These are phyloP conservation scores for Fragosphaeria purpurea DNA, from an alignment of 2,329 filamentous ascomycete species.

Conservation along the genomic window DNA sequence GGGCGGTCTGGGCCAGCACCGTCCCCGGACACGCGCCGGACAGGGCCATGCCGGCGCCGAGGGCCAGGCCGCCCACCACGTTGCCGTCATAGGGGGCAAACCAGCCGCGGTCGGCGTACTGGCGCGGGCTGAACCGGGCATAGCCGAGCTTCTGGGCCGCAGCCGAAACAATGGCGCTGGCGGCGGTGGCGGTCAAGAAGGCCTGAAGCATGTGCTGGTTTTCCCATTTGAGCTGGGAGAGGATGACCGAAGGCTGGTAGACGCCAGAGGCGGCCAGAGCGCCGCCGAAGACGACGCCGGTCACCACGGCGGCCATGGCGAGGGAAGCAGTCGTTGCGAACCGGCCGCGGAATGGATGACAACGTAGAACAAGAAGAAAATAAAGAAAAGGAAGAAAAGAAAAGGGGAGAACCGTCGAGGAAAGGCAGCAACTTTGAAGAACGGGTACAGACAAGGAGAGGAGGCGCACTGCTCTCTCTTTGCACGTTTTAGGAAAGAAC, in stretches of 20 bases:
- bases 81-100: slow-evolving; percentile 53
- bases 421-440: neutral
- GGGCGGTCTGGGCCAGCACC: slow-evolving; percentile 49
- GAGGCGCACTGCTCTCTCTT: too few species aligned
- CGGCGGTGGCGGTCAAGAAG: slow-evolving; percentile 52
- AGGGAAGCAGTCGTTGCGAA: neutral
- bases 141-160: slow-evolving; percentile 33
- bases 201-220: slow-evolving; percentile 58
- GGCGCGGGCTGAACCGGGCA: slow-evolving; percentile 35
- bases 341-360: too few species aligned
- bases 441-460: too few species aligned
- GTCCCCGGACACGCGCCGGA: slow-evolving; percentile 58
- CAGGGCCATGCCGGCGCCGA: slow-evolving; percentile 57
- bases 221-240: slow-evolving; percentile 48
- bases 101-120: slow-evolving; percentile 41
- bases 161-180: slow-evolving; percentile 41
- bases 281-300: slow-evolving; percentile 51
- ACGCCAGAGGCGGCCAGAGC: slow-evolving; percentile 52
- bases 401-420: too few species aligned
- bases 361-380: neutral
- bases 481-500: too few species aligned
- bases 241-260: slow-evolving; percentile 48
- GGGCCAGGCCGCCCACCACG: slow-evolving; percentile 49
- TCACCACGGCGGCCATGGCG: slow-evolving; percentile 24
- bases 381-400: neutral